Percentiles rank a stretch among this genome's conserved stretches.
These are phyloP conservation scores for Penicillium silybi DNA, from an alignment of 495 filamentous ascomycete genomes.

Conservation along the genomic window DNA sequence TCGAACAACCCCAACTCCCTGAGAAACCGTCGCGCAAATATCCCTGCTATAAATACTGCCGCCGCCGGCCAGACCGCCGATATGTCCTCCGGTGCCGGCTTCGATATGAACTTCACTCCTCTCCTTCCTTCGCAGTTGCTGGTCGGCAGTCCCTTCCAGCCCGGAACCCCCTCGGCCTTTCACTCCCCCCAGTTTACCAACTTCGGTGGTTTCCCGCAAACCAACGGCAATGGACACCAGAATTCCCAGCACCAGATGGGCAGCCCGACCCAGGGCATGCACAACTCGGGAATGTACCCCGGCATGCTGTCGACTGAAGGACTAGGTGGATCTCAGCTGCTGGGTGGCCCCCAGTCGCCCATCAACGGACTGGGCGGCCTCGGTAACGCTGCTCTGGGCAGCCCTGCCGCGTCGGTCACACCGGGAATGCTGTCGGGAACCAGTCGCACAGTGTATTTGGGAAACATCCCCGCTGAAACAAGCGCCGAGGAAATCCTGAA, in stretches of 20 bases:
- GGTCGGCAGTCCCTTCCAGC: constrained; percentile 94
- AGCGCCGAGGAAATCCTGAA: constrained; percentile 95
- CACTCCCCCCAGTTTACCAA: constrained; percentile 86
- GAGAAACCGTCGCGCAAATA: constrained; percentile 79
- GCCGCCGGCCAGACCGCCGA: constrained; percentile 58
- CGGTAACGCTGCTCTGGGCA: constrained; percentile 53
- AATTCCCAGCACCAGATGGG: constrained; percentile 52
- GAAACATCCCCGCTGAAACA: constrained; percentile 98
- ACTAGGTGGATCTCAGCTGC: constrained; percentile 64
- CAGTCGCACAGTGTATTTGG: constrained; percentile 93
- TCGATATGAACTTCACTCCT: constrained; percentile 98
- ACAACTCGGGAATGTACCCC: constrained; percentile 69
- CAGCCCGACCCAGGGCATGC: constrained; percentile 61
- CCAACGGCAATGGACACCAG: constrained; percentile 57
- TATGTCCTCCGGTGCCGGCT: constrained; percentile 82
- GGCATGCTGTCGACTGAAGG: constrained; percentile 72
- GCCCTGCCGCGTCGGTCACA: constrained; percentile 64
- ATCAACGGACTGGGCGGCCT: constrained; percentile 66
- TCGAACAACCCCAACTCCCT: constrained; percentile 62
- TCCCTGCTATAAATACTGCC: constrained; percentile 88
- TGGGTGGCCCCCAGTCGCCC: constrained; percentile 82
- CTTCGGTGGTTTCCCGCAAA: constrained; percentile 70
- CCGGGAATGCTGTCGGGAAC: constrained; percentile 83
- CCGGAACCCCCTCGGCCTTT: constrained; percentile 86
- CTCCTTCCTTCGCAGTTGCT: constrained; percentile 91